Conservation (phyloP, 2,329 filamentous ascomycete genomes). For the Colletotrichum tropicicola region DNA sequence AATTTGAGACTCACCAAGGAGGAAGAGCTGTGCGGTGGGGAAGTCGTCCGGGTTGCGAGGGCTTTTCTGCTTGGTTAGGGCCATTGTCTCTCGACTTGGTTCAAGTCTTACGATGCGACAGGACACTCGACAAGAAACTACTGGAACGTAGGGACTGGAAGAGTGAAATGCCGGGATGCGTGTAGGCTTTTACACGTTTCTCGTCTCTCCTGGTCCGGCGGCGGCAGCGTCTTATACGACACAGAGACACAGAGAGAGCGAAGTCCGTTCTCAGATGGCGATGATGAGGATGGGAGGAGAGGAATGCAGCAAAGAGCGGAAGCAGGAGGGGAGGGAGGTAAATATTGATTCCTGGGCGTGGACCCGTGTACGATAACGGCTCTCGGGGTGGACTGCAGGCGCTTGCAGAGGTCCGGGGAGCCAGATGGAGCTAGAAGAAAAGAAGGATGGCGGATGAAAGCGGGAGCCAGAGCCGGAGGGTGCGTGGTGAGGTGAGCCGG, state of each 20-base stretch:
- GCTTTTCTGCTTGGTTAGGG: conserved; percentile 58
- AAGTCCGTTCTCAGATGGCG: conserved; percentile 23
- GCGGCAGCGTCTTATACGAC: conserved; percentile 9
- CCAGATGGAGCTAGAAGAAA: conserved; percentile 20
- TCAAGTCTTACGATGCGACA: conserved; percentile 55
- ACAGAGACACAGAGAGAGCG: neutral
- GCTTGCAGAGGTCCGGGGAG: conserved; percentile 23
- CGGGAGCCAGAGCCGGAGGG: conserved; percentile 12
- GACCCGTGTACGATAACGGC: conserved; percentile 30
- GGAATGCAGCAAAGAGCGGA: conserved; percentile 21
- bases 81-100: conserved; percentile 56
- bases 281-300: conserved; percentile 11
- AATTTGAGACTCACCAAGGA: conserved; percentile 72
- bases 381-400: conserved; percentile 11
- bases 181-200: conserved; percentile 29
- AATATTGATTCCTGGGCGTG: conserved; percentile 21
- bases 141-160: conserved; percentile 29
- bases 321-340: conserved; percentile 25
- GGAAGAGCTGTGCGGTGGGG: conserved; percentile 82
- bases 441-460: conserved; percentile 26
- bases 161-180: conserved; percentile 24
- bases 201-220: conserved; percentile 16
- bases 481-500: conserved; percentile 8
- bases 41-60: conserved; percentile 77
- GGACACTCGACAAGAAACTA: conserved; percentile 36